These are phyloP conservation scores for Hyaloperonospora brassicae DNA, from an alignment of 352 stramenopile genomes.

Conservation along the genomic window DNA sequence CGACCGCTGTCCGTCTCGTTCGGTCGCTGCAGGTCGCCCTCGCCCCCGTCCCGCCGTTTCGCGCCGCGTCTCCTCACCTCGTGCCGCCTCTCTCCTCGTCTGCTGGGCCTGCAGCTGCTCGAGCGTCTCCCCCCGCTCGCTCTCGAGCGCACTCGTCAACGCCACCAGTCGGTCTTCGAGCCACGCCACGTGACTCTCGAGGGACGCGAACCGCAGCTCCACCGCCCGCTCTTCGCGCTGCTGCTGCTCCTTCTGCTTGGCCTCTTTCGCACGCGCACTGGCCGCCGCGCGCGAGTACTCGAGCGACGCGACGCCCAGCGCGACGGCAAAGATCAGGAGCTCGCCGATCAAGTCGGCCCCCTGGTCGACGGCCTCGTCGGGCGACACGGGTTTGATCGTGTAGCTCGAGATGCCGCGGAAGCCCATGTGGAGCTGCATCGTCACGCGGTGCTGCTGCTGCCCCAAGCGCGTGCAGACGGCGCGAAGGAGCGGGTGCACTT, in stretches of 20 bases:
- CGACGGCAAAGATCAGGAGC: conserved; percentile 73
- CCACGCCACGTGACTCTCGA: conserved; percentile 42
- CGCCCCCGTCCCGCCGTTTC: no score
- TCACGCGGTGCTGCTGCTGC: conserved; percentile 54
- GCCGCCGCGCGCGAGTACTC: conserved; percentile 66
- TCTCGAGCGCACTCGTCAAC: conserved; percentile 32
- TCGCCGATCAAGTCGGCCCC: conserved; percentile 71
- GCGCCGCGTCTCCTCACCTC: background rate
- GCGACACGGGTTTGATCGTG: conserved; percentile 65
- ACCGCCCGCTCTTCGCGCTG: conserved; percentile 36
- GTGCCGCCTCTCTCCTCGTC: conserved; percentile 3
- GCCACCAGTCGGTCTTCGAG: conserved; percentile 35
- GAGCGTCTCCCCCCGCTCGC: conserved; percentile 17
- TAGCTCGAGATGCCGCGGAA: conserved; percentile 71
- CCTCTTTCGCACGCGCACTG: conserved; percentile 52
- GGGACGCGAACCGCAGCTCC: conserved; percentile 41
- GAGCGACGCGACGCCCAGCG: conserved; percentile 52
- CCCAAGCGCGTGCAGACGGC: conserved; percentile 49
- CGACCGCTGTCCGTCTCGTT: conserved; percentile 13
- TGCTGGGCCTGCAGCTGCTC: conserved; percentile 11
- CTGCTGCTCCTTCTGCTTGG: conserved; percentile 41
- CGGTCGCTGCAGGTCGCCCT: background rate
- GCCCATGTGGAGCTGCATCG: conserved; percentile 73
- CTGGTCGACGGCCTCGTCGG: conserved; percentile 69
- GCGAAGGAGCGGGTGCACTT: conserved; percentile 57